These are phyloP conservation scores for Aspergillus diversus DNA, from an alignment of 495 filamentous ascomycete species.

Conservation along the genomic window DNA sequence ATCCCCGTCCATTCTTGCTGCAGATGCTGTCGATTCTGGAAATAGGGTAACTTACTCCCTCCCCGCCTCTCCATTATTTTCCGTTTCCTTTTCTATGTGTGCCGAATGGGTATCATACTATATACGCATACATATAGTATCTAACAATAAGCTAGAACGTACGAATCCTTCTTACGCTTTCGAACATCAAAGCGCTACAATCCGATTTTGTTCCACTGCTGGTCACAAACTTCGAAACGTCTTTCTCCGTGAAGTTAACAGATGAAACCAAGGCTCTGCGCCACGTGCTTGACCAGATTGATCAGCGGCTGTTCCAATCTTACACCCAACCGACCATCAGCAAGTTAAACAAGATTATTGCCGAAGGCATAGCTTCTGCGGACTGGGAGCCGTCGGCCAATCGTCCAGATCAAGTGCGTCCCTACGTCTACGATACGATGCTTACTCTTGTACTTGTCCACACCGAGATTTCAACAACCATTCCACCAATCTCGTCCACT, in stretches of 20 bases:
- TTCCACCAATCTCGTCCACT: constrained; percentile 41
- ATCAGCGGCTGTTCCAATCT: constrained; percentile 83
- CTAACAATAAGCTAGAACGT: constrained; percentile 65
- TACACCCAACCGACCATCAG: constrained; percentile 78
- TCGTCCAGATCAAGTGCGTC: constrained; percentile 73
- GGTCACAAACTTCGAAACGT: constrained; percentile 82
- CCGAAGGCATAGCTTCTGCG: constrained; percentile 67
- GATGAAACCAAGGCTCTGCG: constrained; percentile 88
- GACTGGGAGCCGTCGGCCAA: constrained; percentile 68
- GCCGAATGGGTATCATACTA: not conserved
- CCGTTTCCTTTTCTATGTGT: too few species aligned
- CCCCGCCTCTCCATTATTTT: not conserved
- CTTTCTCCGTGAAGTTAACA: constrained; percentile 87
- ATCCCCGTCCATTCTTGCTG: constrained; percentile 41
- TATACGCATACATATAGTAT: not conserved
- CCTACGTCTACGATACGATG: constrained; percentile 87
- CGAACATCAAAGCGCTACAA: constrained; percentile 81
- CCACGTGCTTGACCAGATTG: constrained; percentile 87
- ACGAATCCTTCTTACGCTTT: constrained; percentile 89
- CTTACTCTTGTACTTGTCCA: constrained; percentile 85
- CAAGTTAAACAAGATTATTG: constrained; percentile 64
- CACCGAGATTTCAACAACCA: constrained; percentile 85
- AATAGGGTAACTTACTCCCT: constrained; percentile 63
- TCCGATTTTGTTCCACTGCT: constrained; percentile 78
- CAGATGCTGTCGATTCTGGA: constrained; percentile 64